Base-by-base conservation (phyloP, 345 rosid species). In the Eutrema yunnanense region DNA sequence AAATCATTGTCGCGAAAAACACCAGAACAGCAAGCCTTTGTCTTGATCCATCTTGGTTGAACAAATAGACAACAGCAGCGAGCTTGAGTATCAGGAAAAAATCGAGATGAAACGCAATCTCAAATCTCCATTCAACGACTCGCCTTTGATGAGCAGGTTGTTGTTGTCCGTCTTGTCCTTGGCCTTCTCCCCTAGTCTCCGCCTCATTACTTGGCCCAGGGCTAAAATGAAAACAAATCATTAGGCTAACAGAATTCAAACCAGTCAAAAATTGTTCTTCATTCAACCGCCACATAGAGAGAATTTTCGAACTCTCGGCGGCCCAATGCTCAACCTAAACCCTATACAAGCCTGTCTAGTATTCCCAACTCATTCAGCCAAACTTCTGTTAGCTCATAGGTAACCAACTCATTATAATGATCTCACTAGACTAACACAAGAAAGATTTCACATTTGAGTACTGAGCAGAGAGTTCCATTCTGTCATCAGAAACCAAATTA, bases 41-140 rank as follows among this genome's bases (percentile, higher is more conserved):
- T 71, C 93, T 89, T 0, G 97, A 92, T 67, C 97, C 97, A 82
- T 89, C 97, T 84, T 89, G 97, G 85, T 86, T 85, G 87, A 92
- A 85, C 81, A 92, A 64, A 81, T 84, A 89, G 59, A 92, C 86
- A 14, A 89, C 94, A 16, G 87, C 94, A 16, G 87, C 96, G 62
- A 92, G 87, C 86, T 92, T 92, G 43, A 92, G 71, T 58, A 92
- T 85, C 36, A 92, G 89, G 63, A 89, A 77, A 77, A 89, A 81
- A 78, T 92, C 96, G 9, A 92, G 84, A 82, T 85, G 90, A 79
- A 89, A 83, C 27, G 94, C 96, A 27, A 92, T 83, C 62, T 88
- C 89, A 73, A 89, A 86, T 80, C 96, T 89, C 79, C 98, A 83
- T 44, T 82, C 90, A 30, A 81, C 84, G 44, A 84, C 88, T 77